Evolutionary conservation across 2,329 filamentous ascomycete genomes (phyloP).

Genomic region (Arthrobotrys entomopaga): DNA sequence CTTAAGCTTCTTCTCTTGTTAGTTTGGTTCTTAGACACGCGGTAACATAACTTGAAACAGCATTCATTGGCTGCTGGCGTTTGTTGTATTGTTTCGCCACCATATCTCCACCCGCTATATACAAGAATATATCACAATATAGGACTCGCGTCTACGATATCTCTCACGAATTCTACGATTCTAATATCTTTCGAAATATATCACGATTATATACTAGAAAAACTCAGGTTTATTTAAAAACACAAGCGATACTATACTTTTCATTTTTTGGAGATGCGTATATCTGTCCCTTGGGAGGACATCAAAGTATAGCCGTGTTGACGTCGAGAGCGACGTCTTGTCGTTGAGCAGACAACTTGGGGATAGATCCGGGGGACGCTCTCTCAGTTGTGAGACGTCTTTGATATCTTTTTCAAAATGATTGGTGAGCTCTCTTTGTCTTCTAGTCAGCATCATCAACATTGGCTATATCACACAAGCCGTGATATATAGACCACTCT

Average conservation of each 20-base stretch:
- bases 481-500: not conserved
- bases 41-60: slow-evolving; percentile 2
- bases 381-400: not conserved
- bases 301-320: not conserved
- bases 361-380: not conserved
- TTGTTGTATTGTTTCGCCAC: slow-evolving; percentile 22
- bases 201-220: no score
- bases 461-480: not conserved
- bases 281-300: no score
- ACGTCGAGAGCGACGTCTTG: not conserved
- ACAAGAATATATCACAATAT: not conserved
- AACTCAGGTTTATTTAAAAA: no score
- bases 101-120: no score
- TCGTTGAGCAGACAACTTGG: not conserved
- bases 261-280: no score
- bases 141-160: slow-evolving; percentile 11
- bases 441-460: slow-evolving; percentile 1
- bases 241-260: no score
- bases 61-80: slow-evolving; percentile 43
- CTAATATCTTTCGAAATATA: no score
- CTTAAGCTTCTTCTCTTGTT: slow-evolving; percentile 1
- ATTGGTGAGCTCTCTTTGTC: slow-evolving; percentile 31
- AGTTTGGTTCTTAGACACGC: slow-evolving; percentile 24
- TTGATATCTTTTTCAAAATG: slow-evolving; percentile 10
- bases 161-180: no score